Evolutionary conservation across 495 filamentous ascomycete species (phyloP).

Genomic region (Oidiodendron maius): DNA sequence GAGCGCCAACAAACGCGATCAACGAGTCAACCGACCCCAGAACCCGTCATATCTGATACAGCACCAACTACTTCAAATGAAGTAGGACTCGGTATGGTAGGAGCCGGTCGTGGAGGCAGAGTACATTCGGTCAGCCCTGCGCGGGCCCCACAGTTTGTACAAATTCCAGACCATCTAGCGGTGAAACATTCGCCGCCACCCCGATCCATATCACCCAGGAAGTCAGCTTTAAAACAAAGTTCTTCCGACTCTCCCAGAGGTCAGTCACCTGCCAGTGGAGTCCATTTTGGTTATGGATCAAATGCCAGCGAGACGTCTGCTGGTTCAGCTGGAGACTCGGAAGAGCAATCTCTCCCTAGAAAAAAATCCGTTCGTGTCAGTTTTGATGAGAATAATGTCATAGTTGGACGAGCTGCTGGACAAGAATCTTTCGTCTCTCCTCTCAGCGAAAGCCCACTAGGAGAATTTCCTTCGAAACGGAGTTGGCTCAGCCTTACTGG

Average conservation of each 20-base stretch:
- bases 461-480: conserved; percentile 31
- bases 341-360: conserved; percentile 50
- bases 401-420: conserved; percentile 50
- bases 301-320: conserved; percentile 54
- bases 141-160: conserved; percentile 70
- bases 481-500: conserved; percentile 48
- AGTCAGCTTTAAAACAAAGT: conserved; percentile 76
- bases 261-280: conserved; percentile 9
- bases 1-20: conserved; percentile 18
- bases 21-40: conserved; percentile 19
- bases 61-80: background rate
- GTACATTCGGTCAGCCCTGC: conserved; percentile 53
- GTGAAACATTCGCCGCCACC: conserved; percentile 72
- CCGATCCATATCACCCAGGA: conserved; percentile 75
- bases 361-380: conserved; percentile 76
- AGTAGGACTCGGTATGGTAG: background rate
- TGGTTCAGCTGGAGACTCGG: conserved; percentile 43
- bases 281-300: conserved; percentile 20
- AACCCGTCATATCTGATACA: conserved; percentile 8
- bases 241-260: conserved; percentile 21
- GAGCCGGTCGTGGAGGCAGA: conserved; percentile 18
- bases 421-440: conserved; percentile 44
- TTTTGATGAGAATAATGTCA: conserved; percentile 70
- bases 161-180: conserved; percentile 40
- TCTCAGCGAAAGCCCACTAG: conserved; percentile 41